These are phyloP conservation scores for Saccharomycopsis schoenii DNA, from an alignment of 805 yeast species.

Conservation along the genomic window DNA sequence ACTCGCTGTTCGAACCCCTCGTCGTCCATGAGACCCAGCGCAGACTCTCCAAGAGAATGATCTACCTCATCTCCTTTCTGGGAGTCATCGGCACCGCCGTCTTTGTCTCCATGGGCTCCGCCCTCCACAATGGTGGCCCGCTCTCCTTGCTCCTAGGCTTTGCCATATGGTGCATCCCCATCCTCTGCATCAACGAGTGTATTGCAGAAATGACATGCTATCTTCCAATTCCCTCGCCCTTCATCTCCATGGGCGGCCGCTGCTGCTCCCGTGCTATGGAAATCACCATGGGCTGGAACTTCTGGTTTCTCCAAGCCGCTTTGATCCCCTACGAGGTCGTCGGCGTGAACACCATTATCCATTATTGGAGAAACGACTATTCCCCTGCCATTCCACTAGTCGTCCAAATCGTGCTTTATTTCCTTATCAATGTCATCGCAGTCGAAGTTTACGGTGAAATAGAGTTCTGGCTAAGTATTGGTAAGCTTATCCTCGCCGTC, in stretches of 20 bases:
- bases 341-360: slow-evolving; percentile 68
- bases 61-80: slow-evolving; percentile 69
- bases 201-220: slow-evolving; percentile 76
- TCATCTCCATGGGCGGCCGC: slow-evolving; percentile 62
- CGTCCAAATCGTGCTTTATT: slow-evolving; percentile 54
- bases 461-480: slow-evolving; percentile 70
- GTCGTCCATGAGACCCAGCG: slow-evolving; percentile 11
- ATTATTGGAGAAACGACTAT: slow-evolving; percentile 73
- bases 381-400: slow-evolving; percentile 61
- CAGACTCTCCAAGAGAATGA: slow-evolving; percentile 40
- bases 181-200: slow-evolving; percentile 54
- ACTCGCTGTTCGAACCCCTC: not conserved
- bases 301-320: slow-evolving; percentile 65
- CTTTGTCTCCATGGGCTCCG: slow-evolving; percentile 63
- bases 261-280: slow-evolving; percentile 71
- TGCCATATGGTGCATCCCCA: slow-evolving; percentile 59
- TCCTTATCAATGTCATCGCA: slow-evolving; percentile 59
- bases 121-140: slow-evolving; percentile 59
- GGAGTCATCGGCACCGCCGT: slow-evolving; percentile 78
- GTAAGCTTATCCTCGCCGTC: slow-evolving; percentile 63
- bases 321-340: slow-evolving; percentile 78
- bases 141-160: slow-evolving; percentile 58
- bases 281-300: slow-evolving; percentile 71
- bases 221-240: slow-evolving; percentile 69
- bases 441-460: slow-evolving; percentile 72